phyloP scores from a whole-genome alignment of 768 basidiomycete species.

The Suillus subaureus region DNA sequence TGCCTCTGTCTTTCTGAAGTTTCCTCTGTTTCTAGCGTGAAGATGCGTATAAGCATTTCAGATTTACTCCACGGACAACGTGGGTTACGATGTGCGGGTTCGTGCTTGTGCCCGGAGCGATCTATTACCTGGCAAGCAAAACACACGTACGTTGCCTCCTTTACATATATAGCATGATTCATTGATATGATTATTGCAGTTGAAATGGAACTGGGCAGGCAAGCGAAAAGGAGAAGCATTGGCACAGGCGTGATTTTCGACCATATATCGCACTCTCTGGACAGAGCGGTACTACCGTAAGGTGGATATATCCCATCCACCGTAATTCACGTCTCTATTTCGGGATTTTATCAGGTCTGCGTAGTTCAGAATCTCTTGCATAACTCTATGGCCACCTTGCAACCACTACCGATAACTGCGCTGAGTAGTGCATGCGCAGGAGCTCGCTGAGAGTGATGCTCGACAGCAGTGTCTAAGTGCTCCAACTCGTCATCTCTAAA shows the following conservation, averaged over 20 bases:
- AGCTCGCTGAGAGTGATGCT: constrained; percentile 84
- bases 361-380: constrained; percentile 72
- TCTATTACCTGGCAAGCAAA: constrained; percentile 47
- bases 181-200: constrained; percentile 32
- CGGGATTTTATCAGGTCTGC: background rate
- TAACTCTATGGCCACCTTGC: constrained; percentile 86
- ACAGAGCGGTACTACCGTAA: background rate
- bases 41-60: constrained; percentile 80
- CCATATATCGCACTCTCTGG: background rate
- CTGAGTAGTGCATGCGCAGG: constrained; percentile 91
- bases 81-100: constrained; percentile 64
- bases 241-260: constrained; percentile 25
- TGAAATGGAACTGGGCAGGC: constrained; percentile 57
- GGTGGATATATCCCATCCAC: background rate
- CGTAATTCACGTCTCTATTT: background rate
- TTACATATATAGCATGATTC: constrained; percentile 23
- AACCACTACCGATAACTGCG: constrained; percentile 81
- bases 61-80: constrained; percentile 72
- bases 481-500: constrained; percentile 95
- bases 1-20: constrained; percentile 1
- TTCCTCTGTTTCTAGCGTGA: constrained; percentile 58
- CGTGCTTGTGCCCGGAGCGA: constrained; percentile 61
- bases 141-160: constrained; percentile 37
- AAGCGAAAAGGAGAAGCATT: constrained; percentile 49
- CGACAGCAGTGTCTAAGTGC: constrained; percentile 90